Evolutionary conservation across 108 stramenopile genomes (phyloP).

Genomic region (Cylindrotheca fusiformis): DNA sequence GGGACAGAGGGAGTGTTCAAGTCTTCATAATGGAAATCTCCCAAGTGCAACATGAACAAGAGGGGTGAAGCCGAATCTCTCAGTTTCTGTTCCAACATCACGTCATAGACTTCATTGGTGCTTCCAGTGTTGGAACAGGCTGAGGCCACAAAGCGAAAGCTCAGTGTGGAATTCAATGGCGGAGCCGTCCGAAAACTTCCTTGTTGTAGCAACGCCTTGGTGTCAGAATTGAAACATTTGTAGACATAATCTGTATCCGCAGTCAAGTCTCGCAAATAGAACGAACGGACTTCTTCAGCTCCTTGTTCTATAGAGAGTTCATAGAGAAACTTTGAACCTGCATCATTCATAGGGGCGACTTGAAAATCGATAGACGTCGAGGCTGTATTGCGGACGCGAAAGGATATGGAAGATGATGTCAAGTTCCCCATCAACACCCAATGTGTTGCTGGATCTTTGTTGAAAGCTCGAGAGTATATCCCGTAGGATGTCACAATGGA

Average conservation of each 20-base stretch:
- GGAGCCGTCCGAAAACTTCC: slow-evolving; percentile 24
- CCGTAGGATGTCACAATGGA: slow-evolving; percentile 36
- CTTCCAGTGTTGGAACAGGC: slow-evolving; percentile 11
- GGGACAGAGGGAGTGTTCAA: slow-evolving; percentile 33
- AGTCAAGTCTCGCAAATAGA: background rate
- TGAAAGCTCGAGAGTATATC: slow-evolving; percentile 31
- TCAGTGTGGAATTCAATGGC: slow-evolving; percentile 29
- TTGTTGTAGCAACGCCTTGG: slow-evolving; percentile 24
- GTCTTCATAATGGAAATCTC: slow-evolving; percentile 61
- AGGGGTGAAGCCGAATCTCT: slow-evolving; percentile 9
- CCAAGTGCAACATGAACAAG: slow-evolving; percentile 43
- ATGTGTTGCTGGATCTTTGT: slow-evolving; percentile 21
- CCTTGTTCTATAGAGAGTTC: background rate
- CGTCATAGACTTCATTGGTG: slow-evolving; percentile 18
- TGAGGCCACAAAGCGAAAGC: slow-evolving; percentile 15
- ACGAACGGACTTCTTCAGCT: background rate
- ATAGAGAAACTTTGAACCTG: no score
- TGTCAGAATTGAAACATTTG: slow-evolving; percentile 14
- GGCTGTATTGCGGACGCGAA: slow-evolving; percentile 40
- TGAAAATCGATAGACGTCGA: slow-evolving; percentile 9
- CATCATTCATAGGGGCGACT: background rate
- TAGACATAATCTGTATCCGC: background rate
- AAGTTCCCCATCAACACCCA: slow-evolving; percentile 50
- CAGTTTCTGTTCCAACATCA: slow-evolving; percentile 30
- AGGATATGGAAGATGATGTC: slow-evolving; percentile 40